Evolutionary conservation across 208 protist genomes (phyloP), one percentile per base, ranked within the genome.

Genomic region (Crithidia bombi): DNA sequence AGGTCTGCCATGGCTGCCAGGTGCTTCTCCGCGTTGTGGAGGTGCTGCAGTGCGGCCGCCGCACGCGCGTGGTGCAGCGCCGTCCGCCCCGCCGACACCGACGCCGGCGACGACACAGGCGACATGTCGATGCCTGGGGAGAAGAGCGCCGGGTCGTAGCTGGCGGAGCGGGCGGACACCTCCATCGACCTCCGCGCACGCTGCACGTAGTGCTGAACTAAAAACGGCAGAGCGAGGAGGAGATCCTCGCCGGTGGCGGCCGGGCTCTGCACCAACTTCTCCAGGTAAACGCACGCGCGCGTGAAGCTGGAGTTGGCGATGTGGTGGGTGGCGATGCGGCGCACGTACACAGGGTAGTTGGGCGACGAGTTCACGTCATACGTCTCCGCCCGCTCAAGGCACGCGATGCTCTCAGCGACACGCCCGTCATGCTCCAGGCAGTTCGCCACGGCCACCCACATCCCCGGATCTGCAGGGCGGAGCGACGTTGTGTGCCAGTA

Each of bases 381-480:
- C 33, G 69, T 76, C 73, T 92, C 83, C 12, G 90, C 90, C 30
- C 86, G 83, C 75, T 93, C 85, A 19, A 93, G 78, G 73, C 90
- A 96, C 5, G 79, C 65, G 54, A 96, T 75, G 58, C 73, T 81
- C 84, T 93, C 90, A 2, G 56, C 57, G 7, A 71, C 65, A n/a
- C 87, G 85, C 26, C 86, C 84, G 52, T 92, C 86, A 59, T 91
- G 83, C 66, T 90, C 86, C 11, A 96, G 67, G 68, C 86, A 92
- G 76, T 93, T 91, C 43, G 84, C 86, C 10, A 93, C 86, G 21
- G 90, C 90, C 14, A 71, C 79, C 88, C 90, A 96, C 96, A 99
- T 99, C 52, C 98, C 93, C 17, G 92, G 79, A 75, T 99, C 98
- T 15, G 90, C 95, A 4, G 97, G 97, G n/a, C 96, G 78, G 5